Evolutionary conservation across 2,329 filamentous ascomycete genomes (phyloP).

Genomic region (Berkeleyomyces basicola): DNA sequence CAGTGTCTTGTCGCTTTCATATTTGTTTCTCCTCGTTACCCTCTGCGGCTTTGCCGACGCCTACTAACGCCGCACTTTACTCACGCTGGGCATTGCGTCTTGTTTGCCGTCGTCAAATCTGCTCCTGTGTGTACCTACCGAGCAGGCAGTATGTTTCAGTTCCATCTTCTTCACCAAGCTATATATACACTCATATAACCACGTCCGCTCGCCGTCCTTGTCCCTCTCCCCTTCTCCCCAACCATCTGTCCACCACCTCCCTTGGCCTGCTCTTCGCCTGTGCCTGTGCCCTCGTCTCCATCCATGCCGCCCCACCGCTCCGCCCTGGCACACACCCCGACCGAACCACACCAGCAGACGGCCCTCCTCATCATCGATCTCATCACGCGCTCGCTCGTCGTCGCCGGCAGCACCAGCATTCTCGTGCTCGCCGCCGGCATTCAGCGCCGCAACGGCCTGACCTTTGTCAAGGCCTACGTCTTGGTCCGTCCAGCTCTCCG

Average conservation of each 20-base stretch:
- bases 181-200: background rate
- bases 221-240: too few relatives aligned
- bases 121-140: background rate
- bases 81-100: background rate
- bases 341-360: background rate
- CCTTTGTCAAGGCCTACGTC: slow-evolving; percentile 4
- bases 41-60: background rate
- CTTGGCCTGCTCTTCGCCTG: background rate
- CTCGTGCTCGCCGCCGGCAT: background rate
- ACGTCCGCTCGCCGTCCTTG: background rate
- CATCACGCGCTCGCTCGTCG: slow-evolving; percentile 2
- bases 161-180: background rate
- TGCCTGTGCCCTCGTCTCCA: background rate
- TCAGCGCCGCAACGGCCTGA: background rate
- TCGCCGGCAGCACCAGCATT: background rate
- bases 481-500: background rate
- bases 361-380: slow-evolving; percentile 6
- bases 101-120: background rate
- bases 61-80: background rate
- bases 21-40: background rate
- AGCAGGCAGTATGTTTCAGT: background rate
- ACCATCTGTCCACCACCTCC: background rate
- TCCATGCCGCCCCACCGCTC: slow-evolving; percentile 1
- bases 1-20: too few relatives aligned
- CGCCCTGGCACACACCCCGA: background rate